Base-by-base conservation (phyloP, 345 rosid species). In the Raphanus raphanistrum region DNA sequence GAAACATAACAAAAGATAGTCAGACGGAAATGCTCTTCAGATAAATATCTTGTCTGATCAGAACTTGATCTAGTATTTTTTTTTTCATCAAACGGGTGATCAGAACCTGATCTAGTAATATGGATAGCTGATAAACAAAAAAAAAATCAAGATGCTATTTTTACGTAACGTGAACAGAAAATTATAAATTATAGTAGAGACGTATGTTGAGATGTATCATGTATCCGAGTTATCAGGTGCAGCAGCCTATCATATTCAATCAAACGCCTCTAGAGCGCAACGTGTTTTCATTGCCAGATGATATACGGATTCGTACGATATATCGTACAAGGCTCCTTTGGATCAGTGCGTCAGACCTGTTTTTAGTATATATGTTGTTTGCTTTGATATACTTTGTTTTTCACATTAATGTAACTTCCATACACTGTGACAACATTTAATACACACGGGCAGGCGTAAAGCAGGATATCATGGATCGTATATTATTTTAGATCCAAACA, bases 401-500 rank as follows among this genome's bases (percentile, higher is more conserved):
- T 67, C 69, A 62, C 63, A 62, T 70, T 76, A 63, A 52, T 63
- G 21, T 48, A 67, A 32, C 28, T 75, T 43, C 8, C 61, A 59
- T 59, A 61, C n/a, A 63, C 13, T 61, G 74, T 69, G 79, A 61
- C 55, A 26, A 0, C 69, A 76, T 76, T 76, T 15, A 76, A 68
- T 68, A 70, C 75, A 63, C 71, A 77, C 80, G 76, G 80, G 41
- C 71, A 6, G 17, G 65, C 71, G 2, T 26, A 35, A 26, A 11
- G 2, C 41, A 48, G 13, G 13, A 50, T 15, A 29, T 31, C 63
- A 10, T 32, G 10, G 31, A 32, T 36, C 31, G 25, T 58, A 36
- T 58, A 26, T 38, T 70, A 13, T 52, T 36, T 33, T 36, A 70
- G 54, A 25, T 25, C 25, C 5, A 71, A 35, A 26, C 57, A 36